phyloP scores from a whole-genome alignment of 768 basidiomycete genomes.

The Russula lepida region DNA sequence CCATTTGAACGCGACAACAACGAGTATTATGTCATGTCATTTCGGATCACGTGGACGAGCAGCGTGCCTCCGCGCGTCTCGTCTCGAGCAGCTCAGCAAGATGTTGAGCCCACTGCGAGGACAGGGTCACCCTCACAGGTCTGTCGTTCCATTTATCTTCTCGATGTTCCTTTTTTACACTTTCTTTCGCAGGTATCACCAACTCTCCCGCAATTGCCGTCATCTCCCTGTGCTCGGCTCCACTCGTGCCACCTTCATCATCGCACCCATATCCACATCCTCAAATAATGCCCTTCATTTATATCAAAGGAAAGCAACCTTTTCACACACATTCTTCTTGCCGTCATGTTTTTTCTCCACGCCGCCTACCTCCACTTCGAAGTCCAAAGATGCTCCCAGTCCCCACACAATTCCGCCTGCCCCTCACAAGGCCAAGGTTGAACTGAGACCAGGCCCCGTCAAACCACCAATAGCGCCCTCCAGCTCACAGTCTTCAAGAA shows the following conservation, averaged over 20 bases:
- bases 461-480: conserved; percentile 33
- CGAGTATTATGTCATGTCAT: not conserved
- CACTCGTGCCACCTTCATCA: not conserved
- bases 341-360: conserved; percentile 26
- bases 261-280: not conserved
- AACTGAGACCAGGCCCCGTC: conserved; percentile 57
- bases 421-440: conserved; percentile 38
- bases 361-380: conserved; percentile 23
- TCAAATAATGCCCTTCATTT: not conserved
- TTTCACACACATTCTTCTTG: not conserved
- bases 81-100: not conserved
- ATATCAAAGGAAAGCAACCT: not conserved
- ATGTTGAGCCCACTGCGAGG: conserved; percentile 35
- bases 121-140: conserved; percentile 35
- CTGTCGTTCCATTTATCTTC: conserved; percentile 2
- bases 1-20: not conserved
- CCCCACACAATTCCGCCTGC: conserved; percentile 24
- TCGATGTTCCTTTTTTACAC: not conserved
- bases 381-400: conserved; percentile 22
- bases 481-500: conserved; percentile 19
- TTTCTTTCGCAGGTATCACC: conserved; percentile 6
- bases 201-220: not conserved
- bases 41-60: not conserved
- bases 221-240: not conserved
- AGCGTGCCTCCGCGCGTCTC: not conserved